Conservation (phyloP, 805 yeast species). For the Candida taoyuanica region DNA sequence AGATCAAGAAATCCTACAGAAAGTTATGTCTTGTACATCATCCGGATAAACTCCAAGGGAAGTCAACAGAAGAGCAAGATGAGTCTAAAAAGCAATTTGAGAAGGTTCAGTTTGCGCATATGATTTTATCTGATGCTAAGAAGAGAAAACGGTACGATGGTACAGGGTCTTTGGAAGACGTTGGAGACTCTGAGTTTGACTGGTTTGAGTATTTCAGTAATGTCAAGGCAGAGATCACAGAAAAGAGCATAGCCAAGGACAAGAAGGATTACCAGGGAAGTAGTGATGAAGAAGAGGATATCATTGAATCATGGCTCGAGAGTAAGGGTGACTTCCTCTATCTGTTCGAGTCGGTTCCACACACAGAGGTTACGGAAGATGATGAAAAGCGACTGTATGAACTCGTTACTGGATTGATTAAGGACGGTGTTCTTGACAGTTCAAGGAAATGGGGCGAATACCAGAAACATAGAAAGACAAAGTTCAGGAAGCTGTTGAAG, state of each 20-base stretch:
- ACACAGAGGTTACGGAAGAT: constrained; percentile 53
- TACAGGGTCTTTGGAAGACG: constrained; percentile 59
- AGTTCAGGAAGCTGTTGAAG: constrained; percentile 45
- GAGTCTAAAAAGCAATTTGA: constrained; percentile 48
- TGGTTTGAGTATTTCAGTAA: constrained; percentile 55
- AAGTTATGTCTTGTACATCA: constrained; percentile 59
- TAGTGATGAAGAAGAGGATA: constrained; percentile 56
- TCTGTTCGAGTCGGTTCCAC: constrained; percentile 74
- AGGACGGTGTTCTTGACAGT: constrained; percentile 33
- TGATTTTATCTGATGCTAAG: constrained; percentile 55
- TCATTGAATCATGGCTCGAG: constrained; percentile 52
- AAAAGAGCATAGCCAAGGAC: constrained; percentile 70
- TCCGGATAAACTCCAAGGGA: constrained; percentile 60
- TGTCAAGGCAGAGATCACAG: constrained; percentile 45
- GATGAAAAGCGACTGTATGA: constrained; percentile 60
- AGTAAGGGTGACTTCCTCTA: constrained; percentile 64
- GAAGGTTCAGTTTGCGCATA: constrained; percentile 68
- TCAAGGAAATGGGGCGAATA: constrained; percentile 48
- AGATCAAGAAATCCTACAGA: constrained; percentile 64
- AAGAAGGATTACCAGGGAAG: constrained; percentile 56
- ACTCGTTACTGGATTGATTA: constrained; percentile 44
- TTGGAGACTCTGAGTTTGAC: constrained; percentile 36
- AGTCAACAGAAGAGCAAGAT: constrained; percentile 29
- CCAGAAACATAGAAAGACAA: constrained; percentile 42
- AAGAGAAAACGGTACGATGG: constrained; percentile 56